phyloP scores from a whole-genome alignment of 495 filamentous ascomycete species.

The Schizothecium vesticola region DNA sequence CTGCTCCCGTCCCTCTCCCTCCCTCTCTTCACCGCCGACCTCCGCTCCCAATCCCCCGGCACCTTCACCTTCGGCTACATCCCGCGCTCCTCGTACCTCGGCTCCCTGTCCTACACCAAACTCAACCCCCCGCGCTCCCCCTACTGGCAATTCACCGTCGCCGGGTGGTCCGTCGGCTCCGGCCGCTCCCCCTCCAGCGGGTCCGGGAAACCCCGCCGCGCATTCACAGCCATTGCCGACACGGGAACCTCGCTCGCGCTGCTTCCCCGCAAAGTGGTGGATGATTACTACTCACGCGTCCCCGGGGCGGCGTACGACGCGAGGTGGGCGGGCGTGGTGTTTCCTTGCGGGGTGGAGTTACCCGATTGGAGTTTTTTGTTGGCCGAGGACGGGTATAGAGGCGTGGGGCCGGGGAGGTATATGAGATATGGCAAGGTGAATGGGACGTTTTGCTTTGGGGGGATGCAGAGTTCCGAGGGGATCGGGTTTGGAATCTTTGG shows the following conservation, averaged over 20 bases:
- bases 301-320: conserved; percentile 35
- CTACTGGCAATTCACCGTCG: conserved; percentile 23
- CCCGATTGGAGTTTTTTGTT: conserved; percentile 18
- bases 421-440: conserved; percentile 47
- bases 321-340: conserved; percentile 48
- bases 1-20: conserved; percentile 47
- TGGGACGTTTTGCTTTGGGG: conserved; percentile 50
- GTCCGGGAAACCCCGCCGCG: neutral
- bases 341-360: conserved; percentile 51
- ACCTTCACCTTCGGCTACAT: conserved; percentile 66
- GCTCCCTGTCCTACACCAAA: conserved; percentile 20
- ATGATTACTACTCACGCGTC: neutral
- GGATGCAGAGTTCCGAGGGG: conserved; percentile 56
- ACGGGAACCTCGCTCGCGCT: conserved; percentile 50
- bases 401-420: conserved; percentile 25
- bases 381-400: conserved; percentile 5
- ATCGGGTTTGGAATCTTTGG: conserved; percentile 64
- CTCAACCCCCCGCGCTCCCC: conserved; percentile 23
- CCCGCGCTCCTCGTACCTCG: conserved; percentile 53
- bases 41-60: conserved; percentile 53
- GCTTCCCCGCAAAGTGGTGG: neutral
- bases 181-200: neutral
- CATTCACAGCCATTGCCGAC: conserved; percentile 49
- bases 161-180: neutral
- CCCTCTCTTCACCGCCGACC: conserved; percentile 59